Base-by-base conservation (phyloP, 2,329 filamentous ascomycete species). In the Ophiostoma ips region DNA sequence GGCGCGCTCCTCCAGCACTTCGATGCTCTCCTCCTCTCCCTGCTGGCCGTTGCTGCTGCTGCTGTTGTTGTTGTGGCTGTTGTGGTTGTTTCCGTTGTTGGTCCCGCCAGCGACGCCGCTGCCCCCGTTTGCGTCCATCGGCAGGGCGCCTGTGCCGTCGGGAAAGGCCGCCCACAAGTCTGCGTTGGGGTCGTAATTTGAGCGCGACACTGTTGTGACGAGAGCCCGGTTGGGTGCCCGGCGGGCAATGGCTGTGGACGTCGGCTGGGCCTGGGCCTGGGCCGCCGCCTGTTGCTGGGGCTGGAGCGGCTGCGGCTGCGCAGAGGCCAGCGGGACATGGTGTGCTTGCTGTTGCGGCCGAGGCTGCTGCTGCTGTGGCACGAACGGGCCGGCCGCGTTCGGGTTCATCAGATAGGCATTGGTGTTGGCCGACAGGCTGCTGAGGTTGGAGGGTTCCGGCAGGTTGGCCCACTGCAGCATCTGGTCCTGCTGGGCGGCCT, bases 1-100 rank as follows among this genome's bases (percentile, higher is more conserved):
- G 19, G 88, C 89, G 66, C 81, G 81, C 62, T 84, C 79, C 61
- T 94, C 87, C 53, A 95, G 68, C 50, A 84, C 73, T 55, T 89
- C 84, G 53, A 94, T 75, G 56, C 81, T 87, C 56, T 94, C 82
- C 59, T 79, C 71, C 62, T 81, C 77, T 37, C 68, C 68, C 50
- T 54, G 53, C 13, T 68, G 28, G 2, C 52, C 46, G 12, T 57
- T 40, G 38, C 46, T 48, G 3, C 49, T 40, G n/a, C 56, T 30
- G 31, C 44, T 45, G 8, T 33, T 35, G n/a, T 16, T 35, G 31
- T n/a, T n/a, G n/a, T 68, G 28, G 2, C 52, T 41, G 12, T 57
- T 40, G 38, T 43, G 46, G 3, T 50, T 40, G n/a, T 56, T 30
- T 24, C 44, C 46, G 8, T 33, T 35, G n/a, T 16, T 35, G 31